These are phyloP conservation scores for Daldinia vernicosa DNA, from an alignment of 495 filamentous ascomycete species.

Conservation along the genomic window DNA sequence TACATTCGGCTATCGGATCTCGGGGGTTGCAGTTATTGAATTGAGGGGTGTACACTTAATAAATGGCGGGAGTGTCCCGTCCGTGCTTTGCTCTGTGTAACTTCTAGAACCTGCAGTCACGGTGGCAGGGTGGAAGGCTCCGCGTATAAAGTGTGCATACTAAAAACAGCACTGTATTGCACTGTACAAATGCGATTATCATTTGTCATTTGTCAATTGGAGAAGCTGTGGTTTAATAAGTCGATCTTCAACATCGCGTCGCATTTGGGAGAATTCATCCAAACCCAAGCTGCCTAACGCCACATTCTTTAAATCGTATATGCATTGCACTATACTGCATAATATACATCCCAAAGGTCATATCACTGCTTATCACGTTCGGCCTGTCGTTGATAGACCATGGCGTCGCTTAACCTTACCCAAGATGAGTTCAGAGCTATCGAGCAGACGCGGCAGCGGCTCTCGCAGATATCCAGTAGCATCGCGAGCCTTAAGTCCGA, in stretches of 20 bases:
- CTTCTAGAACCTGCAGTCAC: background rate
- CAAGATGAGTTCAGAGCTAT: constrained; percentile 75
- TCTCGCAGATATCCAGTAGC: constrained; percentile 72
- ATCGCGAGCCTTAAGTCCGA: constrained; percentile 66
- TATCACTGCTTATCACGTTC: background rate
- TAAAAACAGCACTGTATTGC: background rate
- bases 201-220: background rate
- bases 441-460: constrained; percentile 76
- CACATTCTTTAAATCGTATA: background rate
- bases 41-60: constrained; percentile 24
- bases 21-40: constrained; percentile 16
- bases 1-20: constrained; percentile 38
- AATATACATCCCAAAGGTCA: background rate
- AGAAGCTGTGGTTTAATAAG: background rate
- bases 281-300: background rate
- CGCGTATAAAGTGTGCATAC: background rate
- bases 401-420: constrained; percentile 58
- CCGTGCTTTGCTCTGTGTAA: constrained; percentile 17
- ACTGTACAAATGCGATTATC: background rate
- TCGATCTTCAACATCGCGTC: background rate
- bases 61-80: constrained; percentile 18
- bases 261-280: background rate
- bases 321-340: background rate
- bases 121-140: background rate
- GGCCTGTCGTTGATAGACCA: constrained; percentile 32